A percentile compares a stretch with the other conserved stretches of the same genome.
phyloP scores from a whole-genome alignment of 1,284 basidiomycete species.

The Exobasidium rhododendri region DNA sequence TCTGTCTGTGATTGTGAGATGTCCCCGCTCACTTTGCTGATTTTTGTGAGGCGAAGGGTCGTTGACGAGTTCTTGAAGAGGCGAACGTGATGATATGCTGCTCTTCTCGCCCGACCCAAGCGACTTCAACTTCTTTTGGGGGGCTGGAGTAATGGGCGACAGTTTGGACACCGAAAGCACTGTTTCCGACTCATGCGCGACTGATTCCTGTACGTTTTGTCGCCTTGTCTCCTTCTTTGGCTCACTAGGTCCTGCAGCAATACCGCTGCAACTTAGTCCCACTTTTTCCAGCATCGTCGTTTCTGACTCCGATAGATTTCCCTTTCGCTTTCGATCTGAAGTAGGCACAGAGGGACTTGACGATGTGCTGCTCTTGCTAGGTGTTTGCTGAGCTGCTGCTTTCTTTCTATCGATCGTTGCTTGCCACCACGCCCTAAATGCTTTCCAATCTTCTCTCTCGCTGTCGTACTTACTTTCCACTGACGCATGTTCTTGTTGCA shows the following conservation, averaged over 20 bases:
- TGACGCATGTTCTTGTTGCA: not conserved
- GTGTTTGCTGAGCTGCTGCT: not conserved
- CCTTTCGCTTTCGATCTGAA: not conserved
- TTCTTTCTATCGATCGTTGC: not conserved
- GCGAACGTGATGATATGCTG: not conserved
- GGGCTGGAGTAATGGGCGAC: too few species aligned
- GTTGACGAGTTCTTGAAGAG: too few species aligned
- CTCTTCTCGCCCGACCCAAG: not conserved
- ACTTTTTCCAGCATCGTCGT: not conserved
- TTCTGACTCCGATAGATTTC: not conserved
- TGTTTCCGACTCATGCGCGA: too few species aligned
- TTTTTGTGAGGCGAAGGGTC: too few species aligned
- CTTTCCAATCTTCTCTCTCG: conserved; percentile 9
- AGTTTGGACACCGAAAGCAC: too few species aligned
- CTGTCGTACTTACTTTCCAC: not conserved
- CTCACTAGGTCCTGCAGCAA: not conserved
- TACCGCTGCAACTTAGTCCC: not conserved
- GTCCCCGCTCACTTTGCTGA: not conserved
- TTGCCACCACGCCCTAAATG: conserved; percentile 12
- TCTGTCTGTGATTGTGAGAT: not conserved
- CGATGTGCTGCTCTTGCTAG: not conserved
- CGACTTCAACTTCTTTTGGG: conserved; percentile 3
- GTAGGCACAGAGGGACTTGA: not conserved
- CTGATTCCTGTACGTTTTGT: too few species aligned
- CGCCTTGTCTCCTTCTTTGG: too few species aligned